phyloP scores from a whole-genome alignment of 192 early-diverging fungal species.

The Powellomyces hirtus region DNA sequence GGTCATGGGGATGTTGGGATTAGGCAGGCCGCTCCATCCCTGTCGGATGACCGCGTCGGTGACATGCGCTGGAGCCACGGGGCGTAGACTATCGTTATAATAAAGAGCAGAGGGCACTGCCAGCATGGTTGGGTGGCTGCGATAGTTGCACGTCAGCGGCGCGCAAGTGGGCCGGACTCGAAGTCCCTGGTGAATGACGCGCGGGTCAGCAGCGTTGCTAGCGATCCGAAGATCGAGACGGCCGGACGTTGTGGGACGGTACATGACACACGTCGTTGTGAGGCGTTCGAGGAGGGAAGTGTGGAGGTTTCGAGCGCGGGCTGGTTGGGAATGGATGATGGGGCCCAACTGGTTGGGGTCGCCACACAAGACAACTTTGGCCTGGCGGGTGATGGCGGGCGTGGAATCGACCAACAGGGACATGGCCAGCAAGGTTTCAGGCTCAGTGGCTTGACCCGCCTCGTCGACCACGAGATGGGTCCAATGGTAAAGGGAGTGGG shows the following conservation, averaged over 20 bases:
- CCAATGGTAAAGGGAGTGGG: too few relatives aligned
- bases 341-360: constrained; percentile 57
- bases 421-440: constrained; percentile 49
- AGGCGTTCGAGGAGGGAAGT: constrained; percentile 50
- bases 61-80: constrained; percentile 27
- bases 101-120: constrained; percentile 50
- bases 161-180: not conserved
- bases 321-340: constrained; percentile 29
- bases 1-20: constrained; percentile 46
- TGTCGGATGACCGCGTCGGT: constrained; percentile 37
- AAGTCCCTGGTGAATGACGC: not conserved
- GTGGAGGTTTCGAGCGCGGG: constrained; percentile 32
- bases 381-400: not conserved
- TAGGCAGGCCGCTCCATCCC: constrained; percentile 28
- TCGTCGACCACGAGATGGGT: constrained; percentile 61
- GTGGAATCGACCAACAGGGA: constrained; percentile 22
- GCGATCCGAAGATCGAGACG: not conserved
- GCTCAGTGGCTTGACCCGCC: constrained; percentile 56
- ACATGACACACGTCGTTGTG: constrained; percentile 7
- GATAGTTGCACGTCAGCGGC: not conserved
- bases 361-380: constrained; percentile 49
- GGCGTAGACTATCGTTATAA: constrained; percentile 45
- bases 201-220: not conserved
- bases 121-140: constrained; percentile 31
- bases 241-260: not conserved